phyloP scores from a whole-genome alignment of 192 early-diverging fungal species.

The Hyaloraphidium curvatum region DNA sequence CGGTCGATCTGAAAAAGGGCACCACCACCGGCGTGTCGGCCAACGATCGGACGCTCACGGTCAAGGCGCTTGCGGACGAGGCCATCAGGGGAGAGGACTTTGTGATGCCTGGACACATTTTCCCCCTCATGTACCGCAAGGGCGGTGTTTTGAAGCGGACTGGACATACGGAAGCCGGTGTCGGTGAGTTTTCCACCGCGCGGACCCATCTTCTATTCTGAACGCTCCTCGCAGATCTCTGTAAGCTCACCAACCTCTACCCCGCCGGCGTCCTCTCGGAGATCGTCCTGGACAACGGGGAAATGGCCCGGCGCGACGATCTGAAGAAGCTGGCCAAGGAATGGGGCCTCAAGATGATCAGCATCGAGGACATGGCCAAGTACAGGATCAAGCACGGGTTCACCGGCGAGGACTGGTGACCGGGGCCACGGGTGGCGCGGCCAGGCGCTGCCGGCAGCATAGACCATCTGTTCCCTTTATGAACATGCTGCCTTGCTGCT shows the following conservation, averaged over 20 bases:
- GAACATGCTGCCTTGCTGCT: too few species aligned
- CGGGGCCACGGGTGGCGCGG: too few species aligned
- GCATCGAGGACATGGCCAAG: constrained; percentile 30
- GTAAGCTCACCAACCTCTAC: constrained; percentile 55
- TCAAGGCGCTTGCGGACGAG: constrained; percentile 54
- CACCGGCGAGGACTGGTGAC: too few species aligned
- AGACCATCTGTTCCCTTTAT: too few species aligned
- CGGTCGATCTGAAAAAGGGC: constrained; percentile 61
- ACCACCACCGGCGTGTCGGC: constrained; percentile 97
- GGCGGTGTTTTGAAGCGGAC: constrained; percentile 69
- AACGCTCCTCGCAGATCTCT: constrained; percentile 58
- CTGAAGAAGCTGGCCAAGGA: constrained; percentile 65
- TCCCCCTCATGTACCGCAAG: constrained; percentile 68
- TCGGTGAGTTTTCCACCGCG: constrained; percentile 19
- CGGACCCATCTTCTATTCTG: neutral
- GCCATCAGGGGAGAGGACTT: constrained; percentile 40
- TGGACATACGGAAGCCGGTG: constrained; percentile 87
- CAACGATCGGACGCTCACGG: constrained; percentile 66
- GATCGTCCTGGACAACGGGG: constrained; percentile 73
- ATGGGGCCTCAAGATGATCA: constrained; percentile 68
- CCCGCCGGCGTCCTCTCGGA: constrained; percentile 86
- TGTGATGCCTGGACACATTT: constrained; percentile 77
- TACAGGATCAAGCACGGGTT: neutral
- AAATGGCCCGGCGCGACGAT: constrained; percentile 88
- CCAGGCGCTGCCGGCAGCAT: too few species aligned